These are phyloP conservation scores for Penicillium sp. DNA, from an alignment of 2,329 filamentous ascomycete genomes.

Conservation along the genomic window DNA sequence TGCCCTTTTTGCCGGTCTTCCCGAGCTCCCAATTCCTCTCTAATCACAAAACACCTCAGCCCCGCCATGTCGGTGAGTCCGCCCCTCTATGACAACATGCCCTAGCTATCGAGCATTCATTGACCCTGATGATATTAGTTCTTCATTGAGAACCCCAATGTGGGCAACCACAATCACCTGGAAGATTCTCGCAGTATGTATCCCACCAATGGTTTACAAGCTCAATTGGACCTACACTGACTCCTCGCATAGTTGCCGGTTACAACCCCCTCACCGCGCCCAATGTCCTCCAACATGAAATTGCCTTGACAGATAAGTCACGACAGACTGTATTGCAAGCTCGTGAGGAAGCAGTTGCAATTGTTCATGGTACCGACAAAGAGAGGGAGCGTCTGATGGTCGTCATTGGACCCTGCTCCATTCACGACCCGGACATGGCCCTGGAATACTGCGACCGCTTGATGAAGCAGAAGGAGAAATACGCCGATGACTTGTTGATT, in stretches of 20 bases:
- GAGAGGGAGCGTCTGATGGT: conserved; percentile 64
- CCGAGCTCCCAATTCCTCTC: neutral
- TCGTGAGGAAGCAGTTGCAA: conserved; percentile 60
- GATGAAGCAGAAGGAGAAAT: conserved; percentile 78
- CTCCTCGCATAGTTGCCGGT: conserved; percentile 63
- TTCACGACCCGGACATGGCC: conserved; percentile 89
- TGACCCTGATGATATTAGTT: conserved; percentile 51
- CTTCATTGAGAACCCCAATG: conserved; percentile 75
- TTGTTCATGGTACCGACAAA: conserved; percentile 61
- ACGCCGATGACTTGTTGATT: conserved; percentile 85
- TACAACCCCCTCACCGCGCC: conserved; percentile 93
- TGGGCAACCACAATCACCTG: conserved; percentile 70
- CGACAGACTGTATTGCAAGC: conserved; percentile 57
- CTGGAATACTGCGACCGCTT: conserved; percentile 90
- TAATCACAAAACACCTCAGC: conserved; percentile 2
- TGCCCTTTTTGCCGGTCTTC: neutral
- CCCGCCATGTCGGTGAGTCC: conserved; percentile 39
- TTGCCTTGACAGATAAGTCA: conserved; percentile 54
- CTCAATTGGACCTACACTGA: neutral
- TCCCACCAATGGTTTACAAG: neutral
- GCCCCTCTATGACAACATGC: conserved; percentile 9
- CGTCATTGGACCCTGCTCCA: conserved; percentile 92
- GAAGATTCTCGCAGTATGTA: conserved; percentile 80
- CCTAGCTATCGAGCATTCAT: neutral
- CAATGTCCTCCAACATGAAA: conserved; percentile 92